phyloP scores from a whole-genome alignment of 1,284 basidiomycete genomes.

The Boletus smithii region DNA sequence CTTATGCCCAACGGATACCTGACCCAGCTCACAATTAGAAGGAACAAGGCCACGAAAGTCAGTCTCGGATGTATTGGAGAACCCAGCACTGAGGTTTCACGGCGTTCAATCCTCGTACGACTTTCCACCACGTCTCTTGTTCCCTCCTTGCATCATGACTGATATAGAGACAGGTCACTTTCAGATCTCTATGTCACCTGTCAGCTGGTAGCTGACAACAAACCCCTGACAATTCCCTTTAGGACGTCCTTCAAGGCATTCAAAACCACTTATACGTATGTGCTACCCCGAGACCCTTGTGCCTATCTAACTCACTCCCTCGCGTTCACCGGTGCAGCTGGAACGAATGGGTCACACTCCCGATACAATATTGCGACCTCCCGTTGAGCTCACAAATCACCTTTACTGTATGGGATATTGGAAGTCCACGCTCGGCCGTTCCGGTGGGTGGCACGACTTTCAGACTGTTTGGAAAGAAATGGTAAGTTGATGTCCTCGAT shows the following conservation, averaged over 20 bases:
- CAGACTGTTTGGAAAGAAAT: conserved; percentile 86
- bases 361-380: conserved; percentile 88
- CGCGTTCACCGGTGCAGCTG: conserved; percentile 54
- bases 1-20: conserved; percentile 9
- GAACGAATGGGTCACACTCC: conserved; percentile 92
- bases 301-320: neutral
- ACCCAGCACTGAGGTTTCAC: conserved; percentile 75
- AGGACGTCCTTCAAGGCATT: conserved; percentile 93
- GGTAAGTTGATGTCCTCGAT: conserved; percentile 43
- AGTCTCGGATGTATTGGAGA: conserved; percentile 73
- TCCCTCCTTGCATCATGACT: conserved; percentile 12
- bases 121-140: conserved; percentile 1
- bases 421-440: conserved; percentile 67
- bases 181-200: conserved; percentile 92
- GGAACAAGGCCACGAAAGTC: conserved; percentile 67
- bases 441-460: conserved; percentile 91
- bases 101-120: conserved; percentile 76
- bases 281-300: conserved; percentile 8
- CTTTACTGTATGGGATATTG: conserved; percentile 94
- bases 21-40: conserved; percentile 75
- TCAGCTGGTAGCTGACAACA: conserved; percentile 90
- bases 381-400: conserved; percentile 86
- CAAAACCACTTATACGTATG: conserved; percentile 76
- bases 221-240: conserved; percentile 86
- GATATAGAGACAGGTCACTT: conserved; percentile 47